phyloP scores from a whole-genome alignment of 441 rosid species.

The Pelargonium myrrhifolium region DNA sequence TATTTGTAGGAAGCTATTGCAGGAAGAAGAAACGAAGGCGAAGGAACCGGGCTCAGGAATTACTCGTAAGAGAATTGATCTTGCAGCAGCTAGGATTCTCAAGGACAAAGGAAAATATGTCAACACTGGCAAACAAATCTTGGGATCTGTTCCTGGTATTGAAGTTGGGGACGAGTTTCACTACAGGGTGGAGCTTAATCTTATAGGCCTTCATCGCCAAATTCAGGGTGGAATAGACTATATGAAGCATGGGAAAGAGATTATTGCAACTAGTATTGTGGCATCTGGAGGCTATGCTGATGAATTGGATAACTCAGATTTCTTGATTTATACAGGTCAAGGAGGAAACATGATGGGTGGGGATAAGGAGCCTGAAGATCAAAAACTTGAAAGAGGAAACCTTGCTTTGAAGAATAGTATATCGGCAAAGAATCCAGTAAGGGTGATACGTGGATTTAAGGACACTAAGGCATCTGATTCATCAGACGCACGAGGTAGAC shows the following conservation, averaged over 20 bases:
- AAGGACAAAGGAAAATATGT: conserved; percentile 40
- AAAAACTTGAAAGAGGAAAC: conserved; percentile 66
- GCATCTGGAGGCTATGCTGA: conserved; percentile 84
- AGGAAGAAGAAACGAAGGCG: conserved; percentile 56
- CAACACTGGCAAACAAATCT: conserved; percentile 34
- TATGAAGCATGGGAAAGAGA: conserved; percentile 31
- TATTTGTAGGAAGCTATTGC: conserved; percentile 54
- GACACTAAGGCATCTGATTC: conserved; percentile 35
- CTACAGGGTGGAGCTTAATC: conserved; percentile 65
- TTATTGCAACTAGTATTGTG: conserved; percentile 62
- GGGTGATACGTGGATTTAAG: conserved; percentile 63
- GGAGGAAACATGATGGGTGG: conserved; percentile 62
- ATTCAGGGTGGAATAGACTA: conserved; percentile 75
- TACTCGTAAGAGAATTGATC: conserved; percentile 45
- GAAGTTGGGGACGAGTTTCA: conserved; percentile 90
- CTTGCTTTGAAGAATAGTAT: conserved; percentile 62
- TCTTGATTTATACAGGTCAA: conserved; percentile 67
- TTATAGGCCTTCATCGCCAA: conserved; percentile 75
- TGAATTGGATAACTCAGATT: conserved; percentile 60
- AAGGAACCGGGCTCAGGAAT: conserved; percentile 7
- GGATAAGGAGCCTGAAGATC: conserved; percentile 61
- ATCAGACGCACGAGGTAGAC: conserved; percentile 29
- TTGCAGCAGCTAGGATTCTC: conserved; percentile 44
- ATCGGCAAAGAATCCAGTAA: conserved; percentile 52
- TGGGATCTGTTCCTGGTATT: conserved; percentile 78